A percentile compares a stretch with the other conserved stretches of the same genome.
Conservation (phyloP, 169 alveolate genomes). For the Plasmodium gonderi region DNA sequence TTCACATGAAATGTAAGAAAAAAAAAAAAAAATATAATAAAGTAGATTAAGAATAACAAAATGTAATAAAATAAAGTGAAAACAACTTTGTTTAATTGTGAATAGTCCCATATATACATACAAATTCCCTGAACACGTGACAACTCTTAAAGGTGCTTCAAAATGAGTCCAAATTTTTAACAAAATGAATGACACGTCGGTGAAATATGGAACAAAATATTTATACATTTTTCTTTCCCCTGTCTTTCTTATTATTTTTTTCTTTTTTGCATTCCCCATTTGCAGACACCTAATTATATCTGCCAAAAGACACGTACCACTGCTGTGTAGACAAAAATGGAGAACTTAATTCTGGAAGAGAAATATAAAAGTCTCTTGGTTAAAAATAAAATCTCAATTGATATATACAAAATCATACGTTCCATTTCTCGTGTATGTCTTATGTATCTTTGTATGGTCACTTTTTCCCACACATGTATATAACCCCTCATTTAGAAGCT, state of each 20-base stretch:
- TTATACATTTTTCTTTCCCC: background rate
- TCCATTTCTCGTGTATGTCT: too few relatives aligned
- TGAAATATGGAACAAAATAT: too few relatives aligned
- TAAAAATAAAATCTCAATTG: background rate
- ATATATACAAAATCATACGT: background rate
- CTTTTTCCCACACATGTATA: background rate
- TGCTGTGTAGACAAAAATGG: constrained; percentile 28
- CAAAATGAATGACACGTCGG: background rate
- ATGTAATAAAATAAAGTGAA: background rate
- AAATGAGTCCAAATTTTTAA: background rate
- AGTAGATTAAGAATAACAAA: background rate
- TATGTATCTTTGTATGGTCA: background rate
- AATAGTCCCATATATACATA: background rate
- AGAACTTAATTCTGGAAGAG: constrained; percentile 57
- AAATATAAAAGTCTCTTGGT: constrained; percentile 71
- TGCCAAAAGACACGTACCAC: background rate
- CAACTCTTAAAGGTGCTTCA: background rate
- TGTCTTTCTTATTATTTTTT: too few relatives aligned
- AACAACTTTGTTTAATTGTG: background rate
- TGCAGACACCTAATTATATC: background rate
- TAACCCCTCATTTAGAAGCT: background rate
- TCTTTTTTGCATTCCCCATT: background rate
- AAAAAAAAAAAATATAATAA: background rate
- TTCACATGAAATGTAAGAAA: background rate
- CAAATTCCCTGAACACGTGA: background rate